These are phyloP conservation scores for Barbarea vulgaris DNA, from an alignment of 345 rosid species.

Conservation along the genomic window DNA sequence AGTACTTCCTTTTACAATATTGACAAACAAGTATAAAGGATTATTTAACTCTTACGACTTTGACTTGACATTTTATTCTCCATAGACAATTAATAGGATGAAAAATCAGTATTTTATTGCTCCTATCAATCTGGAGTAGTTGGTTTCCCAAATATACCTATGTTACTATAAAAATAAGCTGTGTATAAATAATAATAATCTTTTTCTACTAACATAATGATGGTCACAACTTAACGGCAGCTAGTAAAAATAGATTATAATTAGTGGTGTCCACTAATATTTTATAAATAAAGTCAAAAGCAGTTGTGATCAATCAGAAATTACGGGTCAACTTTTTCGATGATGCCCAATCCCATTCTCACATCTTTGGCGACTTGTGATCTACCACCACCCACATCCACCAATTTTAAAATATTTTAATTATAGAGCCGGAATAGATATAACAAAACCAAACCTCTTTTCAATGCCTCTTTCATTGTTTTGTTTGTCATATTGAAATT, in stretches of 20 bases:
- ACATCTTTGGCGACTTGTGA: slow-evolving; percentile 36
- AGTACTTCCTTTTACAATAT: slow-evolving; percentile 6
- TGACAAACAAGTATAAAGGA: neutral
- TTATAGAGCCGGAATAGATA: no score
- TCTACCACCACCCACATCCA: slow-evolving; percentile 46
- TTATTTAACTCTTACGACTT: slow-evolving; percentile 20
- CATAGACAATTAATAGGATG: neutral
- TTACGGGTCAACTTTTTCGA: slow-evolving; percentile 36
- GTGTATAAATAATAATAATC: neutral
- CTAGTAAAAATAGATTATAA: slow-evolving; percentile 22
- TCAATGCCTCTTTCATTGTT: slow-evolving; percentile 19
- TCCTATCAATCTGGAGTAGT: slow-evolving; percentile 35
- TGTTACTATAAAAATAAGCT: slow-evolving; percentile 1
- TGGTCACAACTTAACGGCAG: slow-evolving; percentile 16
- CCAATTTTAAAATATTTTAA: slow-evolving; percentile 17
- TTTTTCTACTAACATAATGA: slow-evolving; percentile 10
- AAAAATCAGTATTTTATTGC: slow-evolving; percentile 27
- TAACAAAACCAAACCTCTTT: slow-evolving; percentile 32
- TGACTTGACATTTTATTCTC: slow-evolving; percentile 30
- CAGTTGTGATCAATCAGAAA: slow-evolving; percentile 34
- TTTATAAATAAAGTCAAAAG: slow-evolving; percentile 26
- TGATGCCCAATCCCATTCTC: slow-evolving; percentile 36
- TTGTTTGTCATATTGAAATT: slow-evolving; percentile 14
- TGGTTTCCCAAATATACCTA: slow-evolving; percentile 31
- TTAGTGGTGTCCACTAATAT: slow-evolving; percentile 26